Base-by-base conservation (phyloP, 768 basidiomycete genomes). In the Dioszegia aurantiaca region DNA sequence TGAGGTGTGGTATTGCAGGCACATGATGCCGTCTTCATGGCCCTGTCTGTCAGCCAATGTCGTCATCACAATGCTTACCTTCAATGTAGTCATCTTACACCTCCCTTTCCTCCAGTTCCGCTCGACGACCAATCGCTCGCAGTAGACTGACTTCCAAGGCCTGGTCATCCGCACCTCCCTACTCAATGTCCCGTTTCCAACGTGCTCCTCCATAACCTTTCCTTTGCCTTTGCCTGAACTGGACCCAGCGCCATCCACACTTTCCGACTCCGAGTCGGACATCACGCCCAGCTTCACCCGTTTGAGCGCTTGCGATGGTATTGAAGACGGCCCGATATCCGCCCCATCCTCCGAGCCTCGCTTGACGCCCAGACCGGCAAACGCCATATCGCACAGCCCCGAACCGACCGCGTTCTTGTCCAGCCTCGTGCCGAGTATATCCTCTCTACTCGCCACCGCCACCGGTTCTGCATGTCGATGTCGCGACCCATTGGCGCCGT, bases 81-180 rank as follows among this genome's bases (percentile, higher is more conserved):
- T 86, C 55, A 98, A 81, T 0, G 86, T 89, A 45, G 87, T 87
- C 36, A 87, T 87, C 4, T 82, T 86, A 77, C 86, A 94, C 30
- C 90, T 85, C 10, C 94, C 94, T 43, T 90, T 86, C 19, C 94
- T 84, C 95, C 95, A 99, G 76, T 99, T 99, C 46, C 92, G 85
- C 78, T 97, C 95, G 42, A 99, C 84, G 19, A 87, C 86, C 76
- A 98, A 85, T n/a, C 95, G 87, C 75, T 99, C 95, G 72, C 88
- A 90, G 77, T 98, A 99, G 19, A 99, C 94, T 63, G 89, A 86
- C 75, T 99, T 99, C 95, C 95, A 99, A 0, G 94, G 95, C 42
- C 92, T 85, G 16, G 90, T 93, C 57, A 64, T 47, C 37, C 72
- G 55, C 14, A 67, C 56, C 37, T 70, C 64, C 31, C 68, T 44